These are phyloP conservation scores for Triangularia setosa DNA, from an alignment of 2,329 filamentous ascomycete genomes.

Conservation along the genomic window DNA sequence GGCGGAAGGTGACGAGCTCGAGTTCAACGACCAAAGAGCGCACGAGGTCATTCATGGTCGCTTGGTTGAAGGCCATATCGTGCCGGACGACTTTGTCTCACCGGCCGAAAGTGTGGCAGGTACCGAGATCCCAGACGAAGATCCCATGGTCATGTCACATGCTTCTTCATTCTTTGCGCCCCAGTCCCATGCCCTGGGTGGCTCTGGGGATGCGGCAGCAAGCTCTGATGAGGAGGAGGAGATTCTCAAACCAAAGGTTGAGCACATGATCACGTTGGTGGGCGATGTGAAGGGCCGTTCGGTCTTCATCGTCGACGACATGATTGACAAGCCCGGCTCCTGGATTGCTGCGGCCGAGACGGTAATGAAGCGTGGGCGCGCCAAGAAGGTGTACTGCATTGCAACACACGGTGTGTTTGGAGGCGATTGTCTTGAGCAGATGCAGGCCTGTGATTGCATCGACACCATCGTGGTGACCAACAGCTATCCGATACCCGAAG, in stretches of 20 bases:
- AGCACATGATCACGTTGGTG: conserved; percentile 96
- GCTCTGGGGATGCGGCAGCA: conserved; percentile 76
- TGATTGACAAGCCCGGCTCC: conserved; percentile 95
- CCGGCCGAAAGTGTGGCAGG: conserved; percentile 67
- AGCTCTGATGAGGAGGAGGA: conserved; percentile 92
- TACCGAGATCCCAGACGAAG: conserved; percentile 63
- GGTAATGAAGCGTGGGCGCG: conserved; percentile 85
- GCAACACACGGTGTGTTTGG: conserved; percentile 95
- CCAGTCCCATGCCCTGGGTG: conserved; percentile 70
- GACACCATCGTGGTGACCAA: conserved; percentile 94
- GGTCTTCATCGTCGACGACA: conserved; percentile 95
- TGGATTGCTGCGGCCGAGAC: conserved; percentile 98
- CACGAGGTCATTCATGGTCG: conserved; percentile 88
- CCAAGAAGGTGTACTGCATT: conserved; percentile 95
- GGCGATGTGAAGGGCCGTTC: conserved; percentile 85
- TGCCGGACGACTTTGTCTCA: conserved; percentile 88
- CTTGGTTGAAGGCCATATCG: conserved; percentile 88
- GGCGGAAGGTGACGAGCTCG: conserved; percentile 36
- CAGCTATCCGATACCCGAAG: conserved; percentile 84
- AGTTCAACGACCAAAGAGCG: conserved; percentile 76
- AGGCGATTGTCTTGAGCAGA: conserved; percentile 80
- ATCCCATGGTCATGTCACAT: conserved; percentile 75
- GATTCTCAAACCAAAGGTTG: conserved; percentile 71
- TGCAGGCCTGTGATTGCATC: conserved; percentile 90
- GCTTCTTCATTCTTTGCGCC: conserved; percentile 77